phyloP scores from a whole-genome alignment of 352 stramenopile genomes.

The Phytopythium kandeliae region DNA sequence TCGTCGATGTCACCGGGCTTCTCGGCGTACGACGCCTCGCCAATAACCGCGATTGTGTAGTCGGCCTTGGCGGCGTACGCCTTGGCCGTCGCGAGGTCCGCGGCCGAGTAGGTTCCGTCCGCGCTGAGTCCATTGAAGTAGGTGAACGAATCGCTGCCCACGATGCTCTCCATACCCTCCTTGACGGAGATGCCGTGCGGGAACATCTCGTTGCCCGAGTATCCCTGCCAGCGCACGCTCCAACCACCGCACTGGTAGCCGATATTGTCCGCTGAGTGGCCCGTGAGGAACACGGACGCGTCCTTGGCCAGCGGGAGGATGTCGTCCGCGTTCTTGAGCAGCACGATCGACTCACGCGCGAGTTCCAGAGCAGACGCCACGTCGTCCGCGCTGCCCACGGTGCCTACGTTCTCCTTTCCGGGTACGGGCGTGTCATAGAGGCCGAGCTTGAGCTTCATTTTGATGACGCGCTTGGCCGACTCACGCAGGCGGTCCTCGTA shows the following conservation, averaged over 20 bases:
- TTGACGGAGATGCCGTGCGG: conserved; percentile 53
- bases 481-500: conserved; percentile 35
- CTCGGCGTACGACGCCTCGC: conserved; percentile 79
- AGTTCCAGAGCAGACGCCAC: conserved; percentile 44
- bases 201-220: conserved; percentile 55
- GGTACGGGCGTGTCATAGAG: conserved; percentile 64
- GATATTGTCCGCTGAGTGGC: conserved; percentile 54
- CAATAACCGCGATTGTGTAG: conserved; percentile 76
- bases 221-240: conserved; percentile 83
- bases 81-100: conserved; percentile 51
- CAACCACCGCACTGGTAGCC: conserved; percentile 71
- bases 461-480: conserved; percentile 59
- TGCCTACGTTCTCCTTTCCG: conserved; percentile 22
- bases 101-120: conserved; percentile 33
- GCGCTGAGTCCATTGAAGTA: conserved; percentile 55
- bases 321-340: conserved; percentile 69
- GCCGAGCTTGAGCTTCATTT: conserved; percentile 68
- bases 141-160: conserved; percentile 19
- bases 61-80: conserved; percentile 30
- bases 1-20: conserved; percentile 87
- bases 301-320: conserved; percentile 37
- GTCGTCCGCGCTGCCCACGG: conserved; percentile 42
- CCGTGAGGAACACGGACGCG: conserved; percentile 56
- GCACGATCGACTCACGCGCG: conserved; percentile 69
- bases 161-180: conserved; percentile 33